Conservation (phyloP, 2,329 filamentous ascomycete genomes). For the Pseudopyricularia javanii region DNA sequence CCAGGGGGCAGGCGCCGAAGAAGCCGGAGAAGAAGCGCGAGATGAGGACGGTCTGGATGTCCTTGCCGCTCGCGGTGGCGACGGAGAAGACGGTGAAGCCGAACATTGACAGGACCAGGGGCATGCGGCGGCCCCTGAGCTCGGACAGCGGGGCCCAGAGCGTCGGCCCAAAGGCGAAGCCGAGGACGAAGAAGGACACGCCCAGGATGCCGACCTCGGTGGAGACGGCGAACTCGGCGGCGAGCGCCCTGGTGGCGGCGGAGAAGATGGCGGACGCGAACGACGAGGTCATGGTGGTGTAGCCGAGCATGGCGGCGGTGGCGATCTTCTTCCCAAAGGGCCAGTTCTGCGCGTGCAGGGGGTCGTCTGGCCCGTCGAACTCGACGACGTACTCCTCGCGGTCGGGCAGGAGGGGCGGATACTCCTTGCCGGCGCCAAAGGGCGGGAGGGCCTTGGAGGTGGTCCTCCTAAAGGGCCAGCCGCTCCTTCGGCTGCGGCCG, state of each 20-base stretch:
- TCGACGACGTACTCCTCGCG: conserved; percentile 67
- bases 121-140: conserved; percentile 52
- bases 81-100: conserved; percentile 60
- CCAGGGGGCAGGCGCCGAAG: conserved; percentile 56
- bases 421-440: conserved; percentile 65
- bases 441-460: conserved; percentile 48
- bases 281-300: conserved; percentile 57
- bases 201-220: conserved; percentile 51
- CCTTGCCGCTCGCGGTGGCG: conserved; percentile 51
- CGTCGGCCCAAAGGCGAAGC: conserved; percentile 59
- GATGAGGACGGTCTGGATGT: conserved; percentile 57
- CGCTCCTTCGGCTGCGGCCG: conserved; percentile 15
- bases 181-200: conserved; percentile 58
- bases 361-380: conserved; percentile 75
- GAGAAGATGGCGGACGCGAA: conserved; percentile 71
- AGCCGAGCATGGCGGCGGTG: conserved; percentile 58
- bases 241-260: conserved; percentile 45
- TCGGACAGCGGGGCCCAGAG: conserved; percentile 66
- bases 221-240: conserved; percentile 46
- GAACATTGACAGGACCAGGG: conserved; percentile 49
- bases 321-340: conserved; percentile 62
- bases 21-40: conserved; percentile 65
- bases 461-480: conserved; percentile 14
- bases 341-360: conserved; percentile 83
- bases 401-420: conserved; percentile 56